Conservation (phyloP, 768 basidiomycete species). For the Termitomyces sp. region DNA sequence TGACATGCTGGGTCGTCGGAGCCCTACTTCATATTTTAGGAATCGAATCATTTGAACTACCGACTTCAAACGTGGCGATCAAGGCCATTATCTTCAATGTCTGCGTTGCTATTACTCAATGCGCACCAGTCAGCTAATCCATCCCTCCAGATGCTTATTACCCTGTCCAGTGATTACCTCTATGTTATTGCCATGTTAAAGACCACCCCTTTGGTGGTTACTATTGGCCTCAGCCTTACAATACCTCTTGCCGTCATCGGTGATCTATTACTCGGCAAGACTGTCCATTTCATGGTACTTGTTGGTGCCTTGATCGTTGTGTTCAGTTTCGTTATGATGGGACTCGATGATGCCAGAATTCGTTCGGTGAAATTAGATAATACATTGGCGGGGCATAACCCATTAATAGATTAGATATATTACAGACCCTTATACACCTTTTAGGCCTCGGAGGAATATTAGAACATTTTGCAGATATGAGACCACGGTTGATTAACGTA, state of each 20-base stretch:
- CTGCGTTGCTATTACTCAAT: conserved; percentile 9
- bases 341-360: conserved; percentile 40
- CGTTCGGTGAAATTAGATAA: background rate
- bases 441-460: no score
- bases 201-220: conserved; percentile 91
- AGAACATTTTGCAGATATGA: no score
- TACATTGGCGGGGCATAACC: conserved; percentile 8
- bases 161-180: conserved; percentile 77
- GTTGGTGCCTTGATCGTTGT: conserved; percentile 76
- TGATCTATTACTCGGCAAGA: conserved; percentile 60
- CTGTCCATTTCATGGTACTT: conserved; percentile 54
- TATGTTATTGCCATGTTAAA: conserved; percentile 93
- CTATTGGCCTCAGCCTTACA: conserved; percentile 87
- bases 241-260: conserved; percentile 89
- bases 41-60: conserved; percentile 60
- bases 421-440: background rate
- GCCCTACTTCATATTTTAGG: conserved; percentile 62
- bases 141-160: conserved; percentile 69
- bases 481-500: no score
- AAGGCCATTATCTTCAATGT: conserved; percentile 34
- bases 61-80: conserved; percentile 31
- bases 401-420: background rate
- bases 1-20: conserved; percentile 62
- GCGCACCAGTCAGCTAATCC: background rate
- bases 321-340: conserved; percentile 70